Conservation (phyloP, 192 early-diverging fungal species). For the Gonapodya sp. region DNA sequence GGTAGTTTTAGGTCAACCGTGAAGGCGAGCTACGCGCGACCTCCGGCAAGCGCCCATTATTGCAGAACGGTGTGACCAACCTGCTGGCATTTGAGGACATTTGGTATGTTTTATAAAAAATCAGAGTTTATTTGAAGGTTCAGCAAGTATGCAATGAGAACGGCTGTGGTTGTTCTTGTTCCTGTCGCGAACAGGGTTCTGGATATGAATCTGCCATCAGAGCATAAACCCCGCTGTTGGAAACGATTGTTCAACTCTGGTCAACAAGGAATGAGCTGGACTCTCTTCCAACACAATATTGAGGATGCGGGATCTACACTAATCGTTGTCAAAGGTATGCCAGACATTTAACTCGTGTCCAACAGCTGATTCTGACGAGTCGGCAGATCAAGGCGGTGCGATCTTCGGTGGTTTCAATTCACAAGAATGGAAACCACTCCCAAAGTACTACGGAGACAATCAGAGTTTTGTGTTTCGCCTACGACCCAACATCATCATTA, state of each 20-base stretch:
- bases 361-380: not conserved
- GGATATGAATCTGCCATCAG: not conserved
- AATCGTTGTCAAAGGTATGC: not conserved
- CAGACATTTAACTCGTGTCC: not conserved
- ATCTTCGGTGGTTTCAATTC: not conserved
- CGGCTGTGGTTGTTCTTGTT: too few species aligned
- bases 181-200: not conserved
- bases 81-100: slow-evolving; percentile 10
- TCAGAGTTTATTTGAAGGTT: not conserved
- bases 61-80: not conserved
- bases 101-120: not conserved
- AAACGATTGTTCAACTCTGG: not conserved
- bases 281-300: not conserved
- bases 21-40: slow-evolving; percentile 3
- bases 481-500: not conserved
- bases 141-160: not conserved
- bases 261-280: slow-evolving; percentile 1
- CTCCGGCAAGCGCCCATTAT: not conserved
- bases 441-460: slow-evolving; percentile 4
- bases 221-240: not conserved
- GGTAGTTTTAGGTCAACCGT: not conserved
- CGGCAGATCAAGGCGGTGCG: not conserved
- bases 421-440: slow-evolving; percentile 5
- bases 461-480: not conserved
- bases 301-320: not conserved